Evolutionary conservation across 371 early-diverging fungal species (phyloP).

Genomic region (Dichotomocladium elegans): DNA sequence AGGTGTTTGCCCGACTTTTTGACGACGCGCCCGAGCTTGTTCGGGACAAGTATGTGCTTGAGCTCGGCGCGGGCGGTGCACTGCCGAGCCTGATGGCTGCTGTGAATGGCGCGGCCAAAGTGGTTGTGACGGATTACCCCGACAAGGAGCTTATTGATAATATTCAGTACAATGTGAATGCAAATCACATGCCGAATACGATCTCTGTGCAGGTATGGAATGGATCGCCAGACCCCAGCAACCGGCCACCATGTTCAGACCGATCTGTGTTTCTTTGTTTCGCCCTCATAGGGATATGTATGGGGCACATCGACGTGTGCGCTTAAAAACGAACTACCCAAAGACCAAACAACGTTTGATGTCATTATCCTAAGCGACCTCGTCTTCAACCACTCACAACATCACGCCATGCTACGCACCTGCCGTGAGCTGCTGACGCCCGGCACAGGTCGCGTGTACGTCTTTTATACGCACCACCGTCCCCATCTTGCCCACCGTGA

Average conservation of each 20-base stretch:
- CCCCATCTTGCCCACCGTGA: conserved; percentile 76
- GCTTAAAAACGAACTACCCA: conserved; percentile 35
- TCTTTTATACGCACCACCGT: conserved; percentile 68
- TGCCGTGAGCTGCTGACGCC: conserved; percentile 61
- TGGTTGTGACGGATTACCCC: conserved; percentile 90
- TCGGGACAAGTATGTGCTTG: conserved; percentile 67
- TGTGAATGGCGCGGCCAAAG: conserved; percentile 69
- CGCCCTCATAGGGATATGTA: conserved; percentile 80
- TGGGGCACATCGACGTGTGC: conserved; percentile 77
- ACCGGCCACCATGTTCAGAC: too few relatives aligned
- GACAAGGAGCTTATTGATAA: conserved; percentile 77
- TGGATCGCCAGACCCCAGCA: background rate
- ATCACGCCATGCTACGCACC: conserved; percentile 65
- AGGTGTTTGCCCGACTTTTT: conserved; percentile 74
- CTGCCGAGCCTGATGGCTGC: conserved; percentile 80
- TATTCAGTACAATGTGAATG: conserved; percentile 64
- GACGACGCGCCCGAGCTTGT: conserved; percentile 62
- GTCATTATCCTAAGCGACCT: conserved; percentile 86
- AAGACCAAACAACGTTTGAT: conserved; percentile 55
- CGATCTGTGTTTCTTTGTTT: too few relatives aligned
- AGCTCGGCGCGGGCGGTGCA: conserved; percentile 90
- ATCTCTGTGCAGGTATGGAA: conserved; percentile 19
- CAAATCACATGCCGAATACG: conserved; percentile 27
- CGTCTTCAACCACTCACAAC: conserved; percentile 89
- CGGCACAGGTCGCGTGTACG: conserved; percentile 55